Conservation (phyloP, 257 asterid species). For the Plantago ovata region DNA sequence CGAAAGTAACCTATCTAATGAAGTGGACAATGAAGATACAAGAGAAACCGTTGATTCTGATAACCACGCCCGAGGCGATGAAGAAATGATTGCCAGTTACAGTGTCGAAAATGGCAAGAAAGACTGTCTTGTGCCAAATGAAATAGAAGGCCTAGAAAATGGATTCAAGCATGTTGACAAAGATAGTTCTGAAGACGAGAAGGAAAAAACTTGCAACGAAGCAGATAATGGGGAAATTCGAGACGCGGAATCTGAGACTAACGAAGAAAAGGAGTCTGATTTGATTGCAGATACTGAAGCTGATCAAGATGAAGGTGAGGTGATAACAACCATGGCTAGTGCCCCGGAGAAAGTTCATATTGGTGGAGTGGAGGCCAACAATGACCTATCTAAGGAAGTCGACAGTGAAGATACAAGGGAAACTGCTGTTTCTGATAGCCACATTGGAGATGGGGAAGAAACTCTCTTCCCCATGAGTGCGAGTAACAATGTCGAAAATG, state of each 20-base stretch:
- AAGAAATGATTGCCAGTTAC: not conserved
- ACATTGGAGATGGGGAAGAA: no score
- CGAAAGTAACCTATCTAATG: not conserved
- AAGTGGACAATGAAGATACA: not conserved
- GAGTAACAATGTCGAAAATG: not conserved
- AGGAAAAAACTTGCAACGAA: constrained; percentile 9
- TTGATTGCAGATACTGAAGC: not conserved
- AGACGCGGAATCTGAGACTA: constrained; percentile 14
- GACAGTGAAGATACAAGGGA: not conserved
- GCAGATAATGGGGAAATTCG: constrained; percentile 19
- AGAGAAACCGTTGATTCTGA: no score
- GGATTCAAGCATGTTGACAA: constrained; percentile 1
- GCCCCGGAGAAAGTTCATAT: not conserved
- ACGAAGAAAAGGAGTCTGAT: not conserved
- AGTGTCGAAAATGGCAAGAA: not conserved
- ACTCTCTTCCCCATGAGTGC: not conserved
- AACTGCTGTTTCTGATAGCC: no score
- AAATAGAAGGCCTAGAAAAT: constrained; percentile 5
- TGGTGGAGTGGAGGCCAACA: not conserved
- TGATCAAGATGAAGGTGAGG: not conserved
- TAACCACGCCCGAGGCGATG: no score
- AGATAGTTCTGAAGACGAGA: constrained; percentile 12
- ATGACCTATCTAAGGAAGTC: not conserved
- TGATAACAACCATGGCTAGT: not conserved
- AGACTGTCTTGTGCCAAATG: not conserved